Base-by-base conservation (phyloP, 345 rosid species). In the Eucalyptus decipiens region DNA sequence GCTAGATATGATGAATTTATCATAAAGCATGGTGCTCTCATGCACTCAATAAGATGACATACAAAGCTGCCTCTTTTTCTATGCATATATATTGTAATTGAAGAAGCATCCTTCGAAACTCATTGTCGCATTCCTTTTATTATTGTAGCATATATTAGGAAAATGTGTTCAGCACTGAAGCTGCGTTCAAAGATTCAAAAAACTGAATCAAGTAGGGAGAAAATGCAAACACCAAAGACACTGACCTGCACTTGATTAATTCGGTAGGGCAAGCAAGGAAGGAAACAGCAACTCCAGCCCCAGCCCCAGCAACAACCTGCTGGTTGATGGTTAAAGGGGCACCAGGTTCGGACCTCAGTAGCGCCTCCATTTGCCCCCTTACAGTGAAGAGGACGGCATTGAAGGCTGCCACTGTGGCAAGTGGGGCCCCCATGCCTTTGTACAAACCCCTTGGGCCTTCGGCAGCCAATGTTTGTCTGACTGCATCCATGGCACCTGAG, bases 351-450 rank as follows among this genome's bases (percentile, higher is more conserved):
- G 99, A 94, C 94, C 99, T 96, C 90, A 98, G 88, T 89, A 98
- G 34, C 17, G 93, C 94, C 93, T 97, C 99, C 97, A 97, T 92
- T 88, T 98, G 99, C 56, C 99, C 99, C 91, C 99, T 96, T 23
- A 92, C 99, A 1, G 99, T 94, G 92, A 98, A 98, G 88, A 98
- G 94, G 87, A 96, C 96, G 34, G 99, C 99, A 89, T 98, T 98
- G 93, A 98, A 94, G 90, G 97, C 99, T 11, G 99, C 99, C 90
- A 98, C 99, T 65, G 99, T 97, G 85, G 99, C 99, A 42, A 98
- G 95, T 6, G 99, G 99, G 90, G 99, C 99, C 42, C 99, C 99
- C 99, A 98, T 98, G 49, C 99, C 99, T 90, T 98, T 98, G 92
- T 95, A 98, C 91, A 98, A 92, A 89, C 99, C 99, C 89, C 97